These are phyloP conservation scores for Xylaria sp. DNA, from an alignment of 2,329 filamentous ascomycete genomes.

Conservation along the genomic window DNA sequence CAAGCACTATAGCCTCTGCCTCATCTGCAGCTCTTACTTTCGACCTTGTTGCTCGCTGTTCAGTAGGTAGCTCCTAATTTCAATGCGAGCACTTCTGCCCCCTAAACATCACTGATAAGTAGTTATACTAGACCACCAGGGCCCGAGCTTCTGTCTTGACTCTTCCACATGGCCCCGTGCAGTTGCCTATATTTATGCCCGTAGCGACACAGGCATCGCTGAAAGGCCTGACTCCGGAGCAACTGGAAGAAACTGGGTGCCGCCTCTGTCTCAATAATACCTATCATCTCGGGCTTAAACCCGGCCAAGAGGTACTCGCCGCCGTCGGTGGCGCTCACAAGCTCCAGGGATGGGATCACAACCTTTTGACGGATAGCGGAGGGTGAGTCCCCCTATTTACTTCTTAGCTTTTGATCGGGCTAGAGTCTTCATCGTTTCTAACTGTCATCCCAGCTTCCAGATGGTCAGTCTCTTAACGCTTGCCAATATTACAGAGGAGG, in stretches of 20 bases:
- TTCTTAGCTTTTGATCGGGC: slow-evolving; percentile 47
- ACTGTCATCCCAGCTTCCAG: slow-evolving; percentile 77
- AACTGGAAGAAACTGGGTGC: slow-evolving; percentile 89
- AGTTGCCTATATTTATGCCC: slow-evolving; percentile 96
- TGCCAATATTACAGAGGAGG: slow-evolving; percentile 93
- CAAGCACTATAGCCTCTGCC: slow-evolving; percentile 59
- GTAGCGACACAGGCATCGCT: slow-evolving; percentile 96
- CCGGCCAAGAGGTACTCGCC: slow-evolving; percentile 89
- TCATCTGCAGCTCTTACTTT: slow-evolving; percentile 77
- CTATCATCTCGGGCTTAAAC: slow-evolving; percentile 94
- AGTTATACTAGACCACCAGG: slow-evolving; percentile 79
- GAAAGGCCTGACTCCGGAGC: slow-evolving; percentile 92
- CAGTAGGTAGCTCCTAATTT: slow-evolving; percentile 64
- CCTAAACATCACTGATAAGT: slow-evolving; percentile 12
- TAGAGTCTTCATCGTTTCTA: slow-evolving; percentile 23
- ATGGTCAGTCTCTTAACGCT: slow-evolving; percentile 97
- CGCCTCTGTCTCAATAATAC: slow-evolving; percentile 97
- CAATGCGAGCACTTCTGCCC: background rate
- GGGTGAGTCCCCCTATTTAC: slow-evolving; percentile 60
- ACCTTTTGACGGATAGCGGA: slow-evolving; percentile 87
- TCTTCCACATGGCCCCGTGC: slow-evolving; percentile 90
- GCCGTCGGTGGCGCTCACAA: slow-evolving; percentile 92
- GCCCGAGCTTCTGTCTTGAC: slow-evolving; percentile 88
- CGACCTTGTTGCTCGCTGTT: slow-evolving; percentile 81
- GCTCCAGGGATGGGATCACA: slow-evolving; percentile 93